Conservation (phyloP, 2,329 filamentous ascomycete genomes). For the Aschersonia sp. region DNA sequence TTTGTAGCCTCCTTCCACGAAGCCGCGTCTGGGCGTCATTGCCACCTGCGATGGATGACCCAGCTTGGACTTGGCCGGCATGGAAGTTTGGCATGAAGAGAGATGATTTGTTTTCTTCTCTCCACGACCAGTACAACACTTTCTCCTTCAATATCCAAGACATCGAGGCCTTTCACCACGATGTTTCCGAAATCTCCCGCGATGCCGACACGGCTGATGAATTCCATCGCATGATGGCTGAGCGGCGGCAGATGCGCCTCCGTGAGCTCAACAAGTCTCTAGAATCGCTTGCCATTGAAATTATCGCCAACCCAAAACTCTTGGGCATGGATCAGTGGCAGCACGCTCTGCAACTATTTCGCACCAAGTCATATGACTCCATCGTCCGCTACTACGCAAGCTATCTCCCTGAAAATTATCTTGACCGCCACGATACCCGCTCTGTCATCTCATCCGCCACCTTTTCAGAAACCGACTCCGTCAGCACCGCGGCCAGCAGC, state of each 20-base stretch:
- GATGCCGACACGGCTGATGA: slow-evolving; percentile 34
- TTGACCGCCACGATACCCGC: slow-evolving; percentile 21
- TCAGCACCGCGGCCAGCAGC: slow-evolving; percentile 24
- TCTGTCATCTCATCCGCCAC: slow-evolving; percentile 20
- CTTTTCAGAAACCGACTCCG: slow-evolving; percentile 21
- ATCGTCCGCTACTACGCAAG: slow-evolving; percentile 45
- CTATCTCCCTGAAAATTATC: slow-evolving; percentile 37
- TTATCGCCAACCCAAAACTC: slow-evolving; percentile 43
- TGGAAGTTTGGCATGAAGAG: slow-evolving; percentile 51
- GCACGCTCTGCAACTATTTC: slow-evolving; percentile 42
- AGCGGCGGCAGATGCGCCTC: slow-evolving; percentile 38
- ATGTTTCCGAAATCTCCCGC: slow-evolving; percentile 43
- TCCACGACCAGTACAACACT: slow-evolving; percentile 47
- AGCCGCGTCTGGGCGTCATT: not conserved
- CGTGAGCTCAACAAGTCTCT: slow-evolving; percentile 39
- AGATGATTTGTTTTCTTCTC: slow-evolving; percentile 40
- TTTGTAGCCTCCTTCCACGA: not conserved
- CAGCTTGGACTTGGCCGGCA: slow-evolving; percentile 37
- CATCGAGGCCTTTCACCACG: slow-evolving; percentile 45
- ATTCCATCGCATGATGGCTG: slow-evolving; percentile 37
- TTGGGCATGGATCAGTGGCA: slow-evolving; percentile 46
- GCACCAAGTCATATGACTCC: slow-evolving; percentile 42
- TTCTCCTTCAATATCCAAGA: slow-evolving; percentile 40
- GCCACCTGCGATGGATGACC: slow-evolving; percentile 36
- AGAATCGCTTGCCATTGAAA: slow-evolving; percentile 43